Evolutionary conservation across 176 grass and related monocot genomes (phyloP), one percentile per base, ranked within the genome.

Genomic region (Musa beccarii): DNA sequence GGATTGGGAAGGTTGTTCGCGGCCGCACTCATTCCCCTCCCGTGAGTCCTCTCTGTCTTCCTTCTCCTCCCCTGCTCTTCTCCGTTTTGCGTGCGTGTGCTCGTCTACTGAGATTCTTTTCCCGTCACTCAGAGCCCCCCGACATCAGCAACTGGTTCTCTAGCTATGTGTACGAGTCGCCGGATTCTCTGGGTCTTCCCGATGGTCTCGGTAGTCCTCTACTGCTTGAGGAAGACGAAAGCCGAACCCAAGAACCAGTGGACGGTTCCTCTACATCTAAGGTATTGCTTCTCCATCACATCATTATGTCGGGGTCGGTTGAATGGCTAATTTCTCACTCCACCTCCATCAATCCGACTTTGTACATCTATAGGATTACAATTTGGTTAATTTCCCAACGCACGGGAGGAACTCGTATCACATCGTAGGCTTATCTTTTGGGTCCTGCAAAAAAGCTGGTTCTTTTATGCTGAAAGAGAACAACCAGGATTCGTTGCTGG

Each of bases 101-200:
- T 72, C 24, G 13, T 20, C 43, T 0, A 62, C 15, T 10, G 6
- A 10, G 49, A 66, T 85, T 25, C 76, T 53, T 24, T 19, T 55
- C 1, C 9, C 6, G 59, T 69, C 75, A 76, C 51, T 83, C 87
- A 96, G 93, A 92, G 82, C 93, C 89, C 16, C 87, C 85, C 56
- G 89, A 92, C 72, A 87, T 96, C 75, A 85, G 75, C 56, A 92
- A 96, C 49, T 96, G 93, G 93, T 92, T 96, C 81, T 77, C 85
- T 23, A 88, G 93, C 75, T 96, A 96, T 53, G 79, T 83, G 68
- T 96, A 84, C 4, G 83, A 92, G 59, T 89, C 89, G 0, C 84
- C 62, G 22, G 82, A 86, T 20, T 74, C 22, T 56, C 59, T 59
- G 53, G 72, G 54, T 55, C 73, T 69, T 52, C 53, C 71, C 2